A percentile compares a stretch with the other conserved stretches of the same genome.
phyloP scores from a whole-genome alignment of 2,329 filamentous ascomycete genomes.

The Ophiobolus disseminans region DNA sequence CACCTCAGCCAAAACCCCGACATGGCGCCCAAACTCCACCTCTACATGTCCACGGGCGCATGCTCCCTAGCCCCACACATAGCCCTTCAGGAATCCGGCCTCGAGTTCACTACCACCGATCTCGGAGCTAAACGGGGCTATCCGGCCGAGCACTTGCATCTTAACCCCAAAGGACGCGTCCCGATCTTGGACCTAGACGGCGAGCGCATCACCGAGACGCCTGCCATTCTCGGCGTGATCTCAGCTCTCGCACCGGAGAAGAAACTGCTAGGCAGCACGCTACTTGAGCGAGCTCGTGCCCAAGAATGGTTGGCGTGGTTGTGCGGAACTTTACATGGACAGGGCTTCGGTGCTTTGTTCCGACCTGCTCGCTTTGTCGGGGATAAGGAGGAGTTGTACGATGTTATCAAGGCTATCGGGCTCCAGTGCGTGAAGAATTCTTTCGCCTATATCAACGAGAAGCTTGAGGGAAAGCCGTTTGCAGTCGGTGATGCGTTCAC shows the following conservation, averaged over 20 bases:
- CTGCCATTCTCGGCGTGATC: slow-evolving; percentile 25
- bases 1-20: no score
- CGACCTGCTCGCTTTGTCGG: slow-evolving; percentile 18
- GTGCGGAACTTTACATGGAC: slow-evolving; percentile 25
- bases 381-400: slow-evolving; percentile 11
- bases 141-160: slow-evolving; percentile 13
- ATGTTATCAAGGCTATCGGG: slow-evolving; percentile 12
- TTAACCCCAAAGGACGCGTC: slow-evolving; percentile 32
- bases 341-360: slow-evolving; percentile 24
- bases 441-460: slow-evolving; percentile 21
- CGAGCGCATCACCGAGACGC: slow-evolving; percentile 29
- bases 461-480: slow-evolving; percentile 15
- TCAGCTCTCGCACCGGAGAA: slow-evolving; percentile 21
- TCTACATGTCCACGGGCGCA: slow-evolving; percentile 22
- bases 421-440: slow-evolving; percentile 8
- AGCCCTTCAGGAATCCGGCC: slow-evolving; percentile 20
- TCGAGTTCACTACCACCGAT: slow-evolving; percentile 15
- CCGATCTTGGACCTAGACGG: slow-evolving; percentile 26
- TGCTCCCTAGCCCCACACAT: slow-evolving; percentile 29
- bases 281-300: slow-evolving; percentile 18
- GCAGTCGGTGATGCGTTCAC: slow-evolving; percentile 26
- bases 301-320: slow-evolving; percentile 33
- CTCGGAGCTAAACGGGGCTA: slow-evolving; percentile 15
- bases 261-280: slow-evolving; percentile 20
- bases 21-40: slow-evolving; percentile 25